Conservation (phyloP, 2,329 filamentous ascomycete genomes). For the Xylaria digitata region DNA sequence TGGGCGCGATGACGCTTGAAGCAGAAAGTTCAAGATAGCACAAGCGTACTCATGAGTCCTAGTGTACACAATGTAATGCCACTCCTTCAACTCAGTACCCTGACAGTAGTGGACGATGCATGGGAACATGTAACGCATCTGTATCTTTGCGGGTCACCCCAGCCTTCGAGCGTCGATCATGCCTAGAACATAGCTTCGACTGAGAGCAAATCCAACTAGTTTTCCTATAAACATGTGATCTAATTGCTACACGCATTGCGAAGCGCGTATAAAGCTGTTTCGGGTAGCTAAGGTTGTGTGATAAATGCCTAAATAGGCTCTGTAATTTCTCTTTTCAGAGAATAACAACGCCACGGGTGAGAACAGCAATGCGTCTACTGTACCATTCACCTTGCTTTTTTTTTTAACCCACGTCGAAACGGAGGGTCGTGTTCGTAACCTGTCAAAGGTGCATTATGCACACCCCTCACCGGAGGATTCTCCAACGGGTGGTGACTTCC, state of each 20-base stretch:
- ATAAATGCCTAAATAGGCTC: conserved; percentile 16
- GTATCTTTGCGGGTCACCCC: conserved; percentile 16
- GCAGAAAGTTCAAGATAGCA: conserved; percentile 2
- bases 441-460: conserved; percentile 43
- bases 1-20: not conserved
- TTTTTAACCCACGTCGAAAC: conserved; percentile 25
- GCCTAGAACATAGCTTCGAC: conserved; percentile 4
- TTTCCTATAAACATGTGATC: not conserved
- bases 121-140: conserved; percentile 13
- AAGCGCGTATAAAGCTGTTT: not conserved
- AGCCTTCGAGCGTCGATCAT: conserved; percentile 11
- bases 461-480: conserved; percentile 41
- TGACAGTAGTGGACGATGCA: conserved; percentile 20
- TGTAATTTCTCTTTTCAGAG: conserved; percentile 28
- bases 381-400: conserved; percentile 23
- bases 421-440: conserved; percentile 34
- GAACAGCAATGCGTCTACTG: conserved; percentile 2
- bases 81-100: conserved; percentile 12
- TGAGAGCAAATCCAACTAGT: conserved; percentile 5
- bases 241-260: not conserved
- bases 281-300: not conserved
- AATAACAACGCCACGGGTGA: conserved; percentile 8
- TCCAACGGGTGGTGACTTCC: conserved; percentile 14
- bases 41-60: not conserved
- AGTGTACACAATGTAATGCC: conserved; percentile 1